Evolutionary conservation across 2,329 filamentous ascomycete species (phyloP).

Genomic region (Alternaria brassicicola): DNA sequence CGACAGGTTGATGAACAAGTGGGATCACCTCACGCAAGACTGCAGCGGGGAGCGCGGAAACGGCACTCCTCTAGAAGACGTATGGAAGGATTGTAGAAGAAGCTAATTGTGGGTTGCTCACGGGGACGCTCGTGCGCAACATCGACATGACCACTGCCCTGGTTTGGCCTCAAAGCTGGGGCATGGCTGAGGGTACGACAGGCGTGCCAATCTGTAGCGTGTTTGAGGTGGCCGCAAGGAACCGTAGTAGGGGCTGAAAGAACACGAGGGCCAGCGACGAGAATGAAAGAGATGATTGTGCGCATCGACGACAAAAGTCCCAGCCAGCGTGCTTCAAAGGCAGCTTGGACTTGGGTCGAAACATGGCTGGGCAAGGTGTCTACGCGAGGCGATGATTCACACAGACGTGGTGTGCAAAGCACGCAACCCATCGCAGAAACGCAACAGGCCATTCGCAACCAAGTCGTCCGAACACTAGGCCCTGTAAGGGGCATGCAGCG

Average conservation of each 20-base stretch:
- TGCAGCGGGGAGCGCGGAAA: slow-evolving; percentile 43
- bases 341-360: slow-evolving; percentile 1
- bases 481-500: slow-evolving; percentile 41
- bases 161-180: slow-evolving; percentile 44
- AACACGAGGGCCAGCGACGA: not conserved
- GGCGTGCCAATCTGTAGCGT: slow-evolving; percentile 35
- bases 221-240: slow-evolving; percentile 33
- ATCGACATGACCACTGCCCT: slow-evolving; percentile 33
- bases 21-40: slow-evolving; percentile 43
- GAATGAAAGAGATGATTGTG: not conserved
- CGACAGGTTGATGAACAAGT: slow-evolving; percentile 43
- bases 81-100: slow-evolving; percentile 38
- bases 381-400: slow-evolving; percentile 22
- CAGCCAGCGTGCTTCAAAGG: not conserved
- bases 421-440: slow-evolving; percentile 30
- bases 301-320: not conserved
- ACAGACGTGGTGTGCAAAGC: slow-evolving; percentile 19
- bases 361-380: slow-evolving; percentile 11
- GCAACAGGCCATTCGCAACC: slow-evolving; percentile 26
- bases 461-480: slow-evolving; percentile 21
- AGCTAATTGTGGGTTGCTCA: slow-evolving; percentile 42
- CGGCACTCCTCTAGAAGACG: slow-evolving; percentile 46
- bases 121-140: slow-evolving; percentile 38
- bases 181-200: slow-evolving; percentile 44
- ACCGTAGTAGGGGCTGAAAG: slow-evolving; percentile 1